Conservation (phyloP, 2,329 filamentous ascomycete genomes). For the Fusarium newnesense region DNA sequence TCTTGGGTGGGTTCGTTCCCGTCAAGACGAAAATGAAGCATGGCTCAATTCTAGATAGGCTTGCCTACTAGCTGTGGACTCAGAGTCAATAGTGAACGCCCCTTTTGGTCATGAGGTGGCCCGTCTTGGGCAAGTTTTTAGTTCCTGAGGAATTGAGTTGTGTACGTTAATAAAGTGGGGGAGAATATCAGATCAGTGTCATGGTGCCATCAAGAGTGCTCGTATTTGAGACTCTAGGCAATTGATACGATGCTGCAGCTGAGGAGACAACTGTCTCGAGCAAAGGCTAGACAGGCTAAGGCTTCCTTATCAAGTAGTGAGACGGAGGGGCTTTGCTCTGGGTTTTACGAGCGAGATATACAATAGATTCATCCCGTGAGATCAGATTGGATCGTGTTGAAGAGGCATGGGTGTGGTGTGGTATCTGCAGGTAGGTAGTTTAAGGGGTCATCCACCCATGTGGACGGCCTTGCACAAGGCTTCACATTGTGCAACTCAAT, state of each 20-base stretch:
- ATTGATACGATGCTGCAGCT: slow-evolving; percentile 24
- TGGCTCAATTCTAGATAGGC: slow-evolving; percentile 5
- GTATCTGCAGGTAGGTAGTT: background rate
- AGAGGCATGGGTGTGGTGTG: slow-evolving; percentile 14
- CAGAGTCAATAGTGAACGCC: slow-evolving; percentile 28
- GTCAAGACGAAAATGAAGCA: slow-evolving; percentile 9
- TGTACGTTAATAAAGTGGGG: slow-evolving; percentile 16
- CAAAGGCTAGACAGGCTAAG: slow-evolving; percentile 11
- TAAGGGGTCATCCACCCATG: slow-evolving; percentile 11
- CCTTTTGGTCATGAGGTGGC: slow-evolving; percentile 24
- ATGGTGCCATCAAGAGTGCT: slow-evolving; percentile 22
- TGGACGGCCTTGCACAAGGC: background rate
- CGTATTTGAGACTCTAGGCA: slow-evolving; percentile 23
- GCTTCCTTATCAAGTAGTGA: background rate
- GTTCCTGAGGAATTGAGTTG: slow-evolving; percentile 20
- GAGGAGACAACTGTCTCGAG: slow-evolving; percentile 6
- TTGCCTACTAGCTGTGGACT: slow-evolving; percentile 1
- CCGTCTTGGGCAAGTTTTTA: slow-evolving; percentile 3
- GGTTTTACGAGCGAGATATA: slow-evolving; percentile 9
- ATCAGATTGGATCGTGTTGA: slow-evolving; percentile 30
- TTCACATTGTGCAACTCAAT: slow-evolving; percentile 13
- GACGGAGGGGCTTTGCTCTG: background rate
- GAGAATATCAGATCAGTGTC: slow-evolving; percentile 21
- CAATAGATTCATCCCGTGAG: slow-evolving; percentile 11
- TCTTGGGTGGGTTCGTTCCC: slow-evolving; percentile 17